These are phyloP conservation scores for Spirogloea muscicola DNA, from an alignment of 139 green algal genomes.

Conservation along the genomic window DNA sequence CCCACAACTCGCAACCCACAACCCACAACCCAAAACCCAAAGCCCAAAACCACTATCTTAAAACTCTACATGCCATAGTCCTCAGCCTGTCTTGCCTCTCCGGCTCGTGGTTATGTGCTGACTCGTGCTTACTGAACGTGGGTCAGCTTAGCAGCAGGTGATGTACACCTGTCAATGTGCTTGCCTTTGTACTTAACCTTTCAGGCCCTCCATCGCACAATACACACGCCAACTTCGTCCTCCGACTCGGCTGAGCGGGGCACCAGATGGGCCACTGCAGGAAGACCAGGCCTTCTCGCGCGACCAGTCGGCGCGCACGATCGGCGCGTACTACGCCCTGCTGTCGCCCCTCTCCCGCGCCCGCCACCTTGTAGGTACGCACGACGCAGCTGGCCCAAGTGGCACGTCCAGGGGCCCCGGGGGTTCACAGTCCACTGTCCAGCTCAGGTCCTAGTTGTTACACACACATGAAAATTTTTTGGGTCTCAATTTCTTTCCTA, in stretches of 20 bases:
- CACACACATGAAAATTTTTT: background rate
- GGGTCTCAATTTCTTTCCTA: background rate
- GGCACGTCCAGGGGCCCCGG: background rate
- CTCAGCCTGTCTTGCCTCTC: background rate
- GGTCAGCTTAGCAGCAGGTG: background rate
- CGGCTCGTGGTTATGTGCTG: background rate
- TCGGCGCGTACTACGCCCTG: conserved; percentile 30
- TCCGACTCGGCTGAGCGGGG: too few species aligned
- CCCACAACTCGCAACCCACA: too few species aligned
- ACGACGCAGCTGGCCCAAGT: background rate
- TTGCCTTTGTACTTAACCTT: background rate
- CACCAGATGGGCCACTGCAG: background rate
- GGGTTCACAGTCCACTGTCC: background rate
- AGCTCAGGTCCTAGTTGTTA: background rate
- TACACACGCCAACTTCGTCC: too few species aligned
- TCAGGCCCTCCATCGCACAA: too few species aligned
- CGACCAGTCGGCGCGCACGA: conserved; percentile 10
- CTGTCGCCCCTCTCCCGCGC: conserved; percentile 11
- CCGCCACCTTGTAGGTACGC: conserved; percentile 12
- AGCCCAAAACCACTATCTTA: background rate
- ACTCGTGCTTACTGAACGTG: background rate
- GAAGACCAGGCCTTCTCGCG: conserved; percentile 7
- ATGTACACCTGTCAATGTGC: background rate
- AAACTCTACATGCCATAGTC: background rate
- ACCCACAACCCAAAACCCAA: too few species aligned